phyloP scores from a whole-genome alignment of 345 rosid species.

The Anacardium occidentale region DNA sequence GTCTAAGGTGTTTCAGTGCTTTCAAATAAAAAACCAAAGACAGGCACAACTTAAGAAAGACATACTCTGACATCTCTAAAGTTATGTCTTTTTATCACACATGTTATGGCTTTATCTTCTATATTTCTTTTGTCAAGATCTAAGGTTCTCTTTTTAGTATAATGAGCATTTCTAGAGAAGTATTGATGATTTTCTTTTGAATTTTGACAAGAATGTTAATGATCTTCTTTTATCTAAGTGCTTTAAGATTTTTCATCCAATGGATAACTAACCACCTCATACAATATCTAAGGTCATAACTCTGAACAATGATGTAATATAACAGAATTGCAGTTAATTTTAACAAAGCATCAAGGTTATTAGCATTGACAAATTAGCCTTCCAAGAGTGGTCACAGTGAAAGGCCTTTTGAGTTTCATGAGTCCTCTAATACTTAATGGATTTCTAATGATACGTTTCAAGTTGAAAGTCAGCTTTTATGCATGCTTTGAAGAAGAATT shows the following conservation, averaged over 20 bases:
- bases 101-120: neutral
- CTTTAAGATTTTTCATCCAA: too few species aligned
- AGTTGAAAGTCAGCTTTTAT: neutral
- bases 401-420: neutral
- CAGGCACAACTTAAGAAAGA: neutral
- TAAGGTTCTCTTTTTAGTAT: neutral
- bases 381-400: neutral
- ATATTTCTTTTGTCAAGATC: neutral
- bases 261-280: neutral
- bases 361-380: neutral
- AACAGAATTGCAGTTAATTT: neutral
- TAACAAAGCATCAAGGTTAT: conserved; percentile 10
- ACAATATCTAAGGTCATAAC: neutral
- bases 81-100: neutral
- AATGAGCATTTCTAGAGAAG: too few species aligned
- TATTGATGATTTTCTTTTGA: neutral
- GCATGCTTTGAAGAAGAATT: neutral
- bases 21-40: neutral
- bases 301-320: neutral
- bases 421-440: neutral
- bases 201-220: neutral
- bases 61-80: too few species aligned
- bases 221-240: neutral
- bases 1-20: neutral
- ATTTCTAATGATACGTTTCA: neutral